phyloP scores from a whole-genome alignment of 2,329 filamentous ascomycete genomes.

The Achaetomium macrosporum region DNA sequence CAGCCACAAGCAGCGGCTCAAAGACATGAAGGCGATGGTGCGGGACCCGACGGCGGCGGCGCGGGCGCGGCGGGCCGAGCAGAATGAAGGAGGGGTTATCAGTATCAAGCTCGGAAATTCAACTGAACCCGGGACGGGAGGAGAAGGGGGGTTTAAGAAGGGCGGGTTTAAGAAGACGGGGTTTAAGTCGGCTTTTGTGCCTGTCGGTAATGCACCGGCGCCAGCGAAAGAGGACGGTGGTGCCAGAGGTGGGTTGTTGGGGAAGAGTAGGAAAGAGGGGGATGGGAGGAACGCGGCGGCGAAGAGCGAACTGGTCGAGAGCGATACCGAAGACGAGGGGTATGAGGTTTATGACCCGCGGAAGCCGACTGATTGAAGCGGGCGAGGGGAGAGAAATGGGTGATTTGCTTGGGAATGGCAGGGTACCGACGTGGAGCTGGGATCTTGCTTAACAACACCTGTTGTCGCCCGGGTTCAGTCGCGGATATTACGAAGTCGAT shows the following conservation, averaged over 20 bases:
- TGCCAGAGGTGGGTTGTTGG: too few species aligned
- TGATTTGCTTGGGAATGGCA: too few species aligned
- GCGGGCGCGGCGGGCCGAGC: slow-evolving; percentile 56
- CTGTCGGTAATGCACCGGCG: slow-evolving; percentile 36
- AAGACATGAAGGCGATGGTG: slow-evolving; percentile 81
- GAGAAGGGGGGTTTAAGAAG: slow-evolving; percentile 56
- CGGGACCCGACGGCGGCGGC: slow-evolving; percentile 61
- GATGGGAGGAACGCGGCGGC: slow-evolving; percentile 21
- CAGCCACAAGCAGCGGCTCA: slow-evolving; percentile 83
- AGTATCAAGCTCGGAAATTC: slow-evolving; percentile 53
- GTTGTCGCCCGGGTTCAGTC: too few species aligned
- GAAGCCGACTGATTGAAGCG: slow-evolving; percentile 51
- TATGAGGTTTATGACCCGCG: slow-evolving; percentile 63
- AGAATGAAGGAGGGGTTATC: slow-evolving; percentile 58
- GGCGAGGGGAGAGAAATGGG: background rate
- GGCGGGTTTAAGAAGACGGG: slow-evolving; percentile 75
- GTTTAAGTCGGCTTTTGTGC: slow-evolving; percentile 70
- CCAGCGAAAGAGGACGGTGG: slow-evolving; percentile 34
- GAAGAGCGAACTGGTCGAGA: slow-evolving; percentile 41
- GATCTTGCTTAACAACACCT: background rate
- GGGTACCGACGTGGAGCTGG: background rate
- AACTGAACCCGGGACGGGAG: background rate
- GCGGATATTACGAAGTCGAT: background rate
- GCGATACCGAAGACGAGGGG: slow-evolving; percentile 63
- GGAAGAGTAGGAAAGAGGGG: slow-evolving; percentile 19